These are phyloP conservation scores for Populus euphratica DNA, from an alignment of 345 rosid genomes.

Conservation along the genomic window DNA sequence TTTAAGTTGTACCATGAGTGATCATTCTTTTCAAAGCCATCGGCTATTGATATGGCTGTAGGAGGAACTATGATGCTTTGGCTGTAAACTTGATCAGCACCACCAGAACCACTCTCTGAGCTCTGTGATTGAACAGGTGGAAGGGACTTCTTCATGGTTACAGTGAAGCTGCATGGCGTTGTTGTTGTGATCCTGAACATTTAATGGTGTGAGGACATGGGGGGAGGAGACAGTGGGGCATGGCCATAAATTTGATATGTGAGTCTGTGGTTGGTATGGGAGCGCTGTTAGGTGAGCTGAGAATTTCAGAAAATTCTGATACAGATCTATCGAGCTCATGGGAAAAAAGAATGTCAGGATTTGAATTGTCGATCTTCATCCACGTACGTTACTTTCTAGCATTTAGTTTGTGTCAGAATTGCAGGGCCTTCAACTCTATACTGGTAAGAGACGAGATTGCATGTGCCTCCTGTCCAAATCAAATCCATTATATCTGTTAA, in stretches of 20 bases:
- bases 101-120: slow-evolving; percentile 32
- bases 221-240: slow-evolving; percentile 21
- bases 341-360: slow-evolving; percentile 8
- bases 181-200: not conserved
- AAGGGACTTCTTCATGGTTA: slow-evolving; percentile 21
- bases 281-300: slow-evolving; percentile 10
- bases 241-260: slow-evolving; percentile 37
- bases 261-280: slow-evolving; percentile 51
- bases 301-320: slow-evolving; percentile 1
- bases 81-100: slow-evolving; percentile 24
- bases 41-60: slow-evolving; percentile 35
- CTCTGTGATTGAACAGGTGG: slow-evolving; percentile 26
- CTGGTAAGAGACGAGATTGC: not conserved
- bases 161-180: not conserved
- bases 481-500: not conserved
- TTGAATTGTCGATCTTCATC: slow-evolving; percentile 11
- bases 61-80: slow-evolving; percentile 53
- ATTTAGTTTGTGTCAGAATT: not conserved
- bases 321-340: not conserved
- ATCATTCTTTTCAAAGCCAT: slow-evolving; percentile 46
- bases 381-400: slow-evolving; percentile 7
- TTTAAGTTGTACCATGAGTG: slow-evolving; percentile 49
- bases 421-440: not conserved
- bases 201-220: not conserved
- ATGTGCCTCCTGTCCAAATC: not conserved